phyloP scores from a whole-genome alignment of 2,329 filamentous ascomycete species.

The Fusarium goolgardi region DNA sequence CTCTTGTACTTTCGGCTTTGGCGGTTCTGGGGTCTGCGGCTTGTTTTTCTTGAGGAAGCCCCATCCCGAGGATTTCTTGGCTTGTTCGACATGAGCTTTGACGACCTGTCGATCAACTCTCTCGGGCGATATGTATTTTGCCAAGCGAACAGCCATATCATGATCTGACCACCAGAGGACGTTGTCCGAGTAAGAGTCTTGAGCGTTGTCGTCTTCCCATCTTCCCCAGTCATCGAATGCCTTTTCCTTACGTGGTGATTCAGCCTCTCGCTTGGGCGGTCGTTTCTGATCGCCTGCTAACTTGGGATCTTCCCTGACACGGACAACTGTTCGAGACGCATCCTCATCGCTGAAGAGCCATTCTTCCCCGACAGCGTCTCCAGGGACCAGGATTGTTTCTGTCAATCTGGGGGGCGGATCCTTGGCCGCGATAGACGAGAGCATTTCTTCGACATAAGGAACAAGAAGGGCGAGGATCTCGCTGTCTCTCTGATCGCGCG shows the following conservation, averaged over 20 bases:
- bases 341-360: slow-evolving; percentile 54
- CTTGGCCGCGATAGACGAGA: slow-evolving; percentile 53
- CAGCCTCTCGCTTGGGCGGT: neutral
- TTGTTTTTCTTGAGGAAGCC: slow-evolving; percentile 48
- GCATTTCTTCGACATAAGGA: slow-evolving; percentile 57
- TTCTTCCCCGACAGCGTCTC: slow-evolving; percentile 51
- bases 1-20: slow-evolving; percentile 2
- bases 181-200: neutral
- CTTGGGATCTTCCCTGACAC: slow-evolving; percentile 44
- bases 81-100: slow-evolving; percentile 48
- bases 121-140: slow-evolving; percentile 57
- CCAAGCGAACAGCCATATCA: slow-evolving; percentile 58
- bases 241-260: slow-evolving; percentile 10
- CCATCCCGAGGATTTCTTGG: slow-evolving; percentile 52
- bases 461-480: slow-evolving; percentile 55
- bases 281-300: slow-evolving; percentile 20
- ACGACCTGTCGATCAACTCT: slow-evolving; percentile 47
- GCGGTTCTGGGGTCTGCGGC: slow-evolving; percentile 23
- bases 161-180: slow-evolving; percentile 62
- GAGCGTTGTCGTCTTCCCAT: slow-evolving; percentile 49
- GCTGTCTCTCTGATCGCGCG: slow-evolving; percentile 54
- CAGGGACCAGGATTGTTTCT: slow-evolving; percentile 61
- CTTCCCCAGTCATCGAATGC: slow-evolving; percentile 62
- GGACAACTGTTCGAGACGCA: slow-evolving; percentile 49
- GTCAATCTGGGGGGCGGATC: slow-evolving; percentile 51